Conservation (phyloP, 2,329 filamentous ascomycete species). For the Claviceps purpurea region DNA sequence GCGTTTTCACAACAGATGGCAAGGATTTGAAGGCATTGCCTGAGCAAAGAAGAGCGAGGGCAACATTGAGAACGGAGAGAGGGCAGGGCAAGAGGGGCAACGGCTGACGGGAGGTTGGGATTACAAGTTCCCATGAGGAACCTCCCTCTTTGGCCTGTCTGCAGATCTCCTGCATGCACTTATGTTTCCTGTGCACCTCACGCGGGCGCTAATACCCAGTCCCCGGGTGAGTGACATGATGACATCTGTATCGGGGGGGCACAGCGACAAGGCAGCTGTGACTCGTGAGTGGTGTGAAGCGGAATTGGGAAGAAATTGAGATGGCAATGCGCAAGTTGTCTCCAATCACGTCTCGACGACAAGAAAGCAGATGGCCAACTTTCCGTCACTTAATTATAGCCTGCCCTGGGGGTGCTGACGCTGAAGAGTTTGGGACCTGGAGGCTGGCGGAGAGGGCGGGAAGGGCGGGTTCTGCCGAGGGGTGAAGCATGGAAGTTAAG, state of each 20-base stretch:
- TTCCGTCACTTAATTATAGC: background rate
- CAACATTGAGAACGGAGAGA: background rate
- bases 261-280: background rate
- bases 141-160: background rate
- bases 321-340: background rate
- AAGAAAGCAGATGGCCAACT: background rate
- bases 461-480: background rate
- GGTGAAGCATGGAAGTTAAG: background rate
- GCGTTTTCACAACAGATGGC: background rate
- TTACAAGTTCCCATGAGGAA: background rate
- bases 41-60: background rate
- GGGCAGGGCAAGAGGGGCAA: background rate
- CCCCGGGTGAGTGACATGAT: background rate
- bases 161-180: background rate
- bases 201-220: background rate
- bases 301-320: background rate
- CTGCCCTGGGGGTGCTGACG: background rate
- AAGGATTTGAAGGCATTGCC: background rate
- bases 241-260: background rate
- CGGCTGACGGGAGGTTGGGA: background rate
- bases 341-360: background rate
- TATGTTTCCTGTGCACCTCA: background rate
- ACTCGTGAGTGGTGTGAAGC: background rate
- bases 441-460: background rate
- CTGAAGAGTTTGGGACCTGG: background rate